These are phyloP conservation scores for Plectosphaerella plurivora DNA, from an alignment of 2,329 filamentous ascomycete species.

Conservation along the genomic window DNA sequence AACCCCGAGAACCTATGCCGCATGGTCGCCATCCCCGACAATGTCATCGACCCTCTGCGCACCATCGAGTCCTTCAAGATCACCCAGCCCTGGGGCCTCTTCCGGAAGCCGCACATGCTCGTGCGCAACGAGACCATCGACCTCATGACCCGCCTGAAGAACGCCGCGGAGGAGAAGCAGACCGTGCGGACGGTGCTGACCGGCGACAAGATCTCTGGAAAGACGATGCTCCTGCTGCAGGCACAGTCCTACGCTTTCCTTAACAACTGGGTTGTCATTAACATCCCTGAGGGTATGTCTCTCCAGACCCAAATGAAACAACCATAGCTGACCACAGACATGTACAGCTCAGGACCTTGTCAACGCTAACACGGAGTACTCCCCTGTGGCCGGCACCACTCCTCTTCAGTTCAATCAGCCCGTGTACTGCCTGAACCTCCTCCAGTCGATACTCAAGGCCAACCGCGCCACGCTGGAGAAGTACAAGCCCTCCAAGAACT, in stretches of 20 bases:
- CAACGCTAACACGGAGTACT: slow-evolving; percentile 77
- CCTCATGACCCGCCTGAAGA: slow-evolving; percentile 59
- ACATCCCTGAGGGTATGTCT: slow-evolving; percentile 77
- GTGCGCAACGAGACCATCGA: slow-evolving; percentile 74
- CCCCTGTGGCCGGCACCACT: slow-evolving; percentile 56
- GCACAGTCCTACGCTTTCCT: slow-evolving; percentile 76
- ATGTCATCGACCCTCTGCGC: slow-evolving; percentile 73
- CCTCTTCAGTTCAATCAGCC: slow-evolving; percentile 71
- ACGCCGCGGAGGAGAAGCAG: slow-evolving; percentile 47
- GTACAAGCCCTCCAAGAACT: slow-evolving; percentile 38
- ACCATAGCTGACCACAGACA: not conserved
- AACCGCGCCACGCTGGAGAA: slow-evolving; percentile 62
- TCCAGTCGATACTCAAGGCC: slow-evolving; percentile 67
- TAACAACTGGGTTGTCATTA: slow-evolving; percentile 84
- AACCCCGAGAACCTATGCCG: slow-evolving; percentile 54
- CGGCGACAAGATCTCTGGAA: slow-evolving; percentile 73
- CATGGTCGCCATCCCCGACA: slow-evolving; percentile 65
- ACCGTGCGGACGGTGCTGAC: slow-evolving; percentile 63
- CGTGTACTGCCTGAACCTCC: slow-evolving; percentile 68
- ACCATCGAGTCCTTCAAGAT: slow-evolving; percentile 87
- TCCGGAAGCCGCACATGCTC: slow-evolving; percentile 74
- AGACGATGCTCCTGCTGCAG: slow-evolving; percentile 83
- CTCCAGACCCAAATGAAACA: not conserved
- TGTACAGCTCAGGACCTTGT: slow-evolving; percentile 71
- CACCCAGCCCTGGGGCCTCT: slow-evolving; percentile 83